Base-by-base conservation (phyloP, 257 asterid genomes). In the Nicotiana paniculata region DNA sequence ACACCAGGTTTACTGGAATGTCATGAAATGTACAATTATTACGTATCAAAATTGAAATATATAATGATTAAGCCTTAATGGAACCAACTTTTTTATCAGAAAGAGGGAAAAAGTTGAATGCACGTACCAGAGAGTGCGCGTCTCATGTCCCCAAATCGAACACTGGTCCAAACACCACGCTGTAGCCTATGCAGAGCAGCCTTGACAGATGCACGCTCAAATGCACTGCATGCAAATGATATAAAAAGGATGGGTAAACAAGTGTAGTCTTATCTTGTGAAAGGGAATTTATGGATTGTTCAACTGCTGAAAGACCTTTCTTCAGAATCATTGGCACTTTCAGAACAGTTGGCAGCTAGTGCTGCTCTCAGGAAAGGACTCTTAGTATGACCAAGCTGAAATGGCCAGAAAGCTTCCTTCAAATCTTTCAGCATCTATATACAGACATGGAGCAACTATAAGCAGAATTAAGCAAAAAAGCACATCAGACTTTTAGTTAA, bases 111-210 rank as follows among this genome's bases (percentile, higher is more conserved):
- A 66, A 76, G 35, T 7, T 4, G 55, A 26, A 62, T 46, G 67
- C 43, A 78, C 87, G 35, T 80, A 91, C 97, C 97, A 85, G 97
- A 84, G 82, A 93, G 87, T 81, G 97, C 97, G 77, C 97, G 94
- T 16, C 97, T 86, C 92, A 93, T 93, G 85, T 93, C 97, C 86
- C 97, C 97, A 89, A 90, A 93, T 76, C 81, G 91, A 67, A 90
- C 97, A 85, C 90, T 93, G 75, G 97, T 93, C 97, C 97, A 93
- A 85, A 93, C 96, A 86, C 97, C 97, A 75, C 97, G 90, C 83
- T 91, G 92, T 85, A 93, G 86, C 87, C 97, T 89, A 85, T 92
- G 97, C 86, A 88, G 90, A 79, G 97, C 93, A 83, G 97, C 97
- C 91, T 93, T 93, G 82, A 94, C 95, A 85, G 97, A 91, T 80